Conservation (phyloP, 2,329 filamentous ascomycete species). For the Xylariaceae sp. region DNA sequence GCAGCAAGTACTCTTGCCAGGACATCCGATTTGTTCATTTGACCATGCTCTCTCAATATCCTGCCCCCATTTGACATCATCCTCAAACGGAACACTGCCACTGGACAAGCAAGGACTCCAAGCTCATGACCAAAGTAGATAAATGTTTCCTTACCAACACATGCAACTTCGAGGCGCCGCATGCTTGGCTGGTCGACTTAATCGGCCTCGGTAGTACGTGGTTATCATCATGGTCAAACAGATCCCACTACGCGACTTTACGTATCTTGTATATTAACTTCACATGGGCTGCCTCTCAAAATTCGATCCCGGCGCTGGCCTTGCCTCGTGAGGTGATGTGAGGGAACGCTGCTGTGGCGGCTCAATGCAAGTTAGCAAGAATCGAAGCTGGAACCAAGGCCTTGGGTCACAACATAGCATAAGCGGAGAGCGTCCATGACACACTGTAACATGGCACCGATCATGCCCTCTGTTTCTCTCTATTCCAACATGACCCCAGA, state of each 20-base stretch:
- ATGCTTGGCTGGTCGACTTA: conserved; percentile 1
- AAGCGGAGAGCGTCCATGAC: no score
- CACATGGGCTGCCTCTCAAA: conserved; percentile 13
- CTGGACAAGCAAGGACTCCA: no score
- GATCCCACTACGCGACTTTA: not conserved
- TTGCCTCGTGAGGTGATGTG: no score
- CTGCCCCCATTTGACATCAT: no score
- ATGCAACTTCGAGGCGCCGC: conserved; percentile 5
- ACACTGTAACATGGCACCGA: not conserved
- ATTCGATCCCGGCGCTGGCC: not conserved
- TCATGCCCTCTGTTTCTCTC: not conserved
- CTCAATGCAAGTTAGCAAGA: no score
- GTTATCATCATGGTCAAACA: not conserved
- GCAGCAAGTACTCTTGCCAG: not conserved
- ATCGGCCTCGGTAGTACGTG: not conserved
- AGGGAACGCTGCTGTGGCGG: no score
- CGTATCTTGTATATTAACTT: conserved; percentile 11
- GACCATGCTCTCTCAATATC: no score
- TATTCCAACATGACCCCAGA: conserved; percentile 1
- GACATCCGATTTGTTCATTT: no score
- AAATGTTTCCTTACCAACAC: no score
- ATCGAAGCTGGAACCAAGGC: no score
- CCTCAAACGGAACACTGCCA: not conserved
- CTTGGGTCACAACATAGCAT: no score
- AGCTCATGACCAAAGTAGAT: no score